Percentiles rank a stretch among this genome's conserved stretches.
phyloP scores from a whole-genome alignment of 2,329 filamentous ascomycete genomes.

The Aspergillus persii region DNA sequence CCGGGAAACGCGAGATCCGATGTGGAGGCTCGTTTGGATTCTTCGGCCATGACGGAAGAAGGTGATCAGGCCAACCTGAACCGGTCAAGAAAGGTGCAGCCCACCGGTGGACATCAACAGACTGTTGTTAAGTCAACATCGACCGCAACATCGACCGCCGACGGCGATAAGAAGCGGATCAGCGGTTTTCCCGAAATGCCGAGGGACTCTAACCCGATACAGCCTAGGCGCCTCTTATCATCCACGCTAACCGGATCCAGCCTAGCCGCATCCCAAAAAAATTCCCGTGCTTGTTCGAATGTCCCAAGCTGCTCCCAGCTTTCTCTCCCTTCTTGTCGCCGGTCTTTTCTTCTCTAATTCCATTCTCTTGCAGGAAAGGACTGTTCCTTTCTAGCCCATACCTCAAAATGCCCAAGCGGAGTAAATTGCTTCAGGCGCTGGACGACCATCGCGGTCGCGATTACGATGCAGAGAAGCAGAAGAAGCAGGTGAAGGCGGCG shows the following conservation, averaged over 20 bases:
- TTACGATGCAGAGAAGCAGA: conserved; percentile 74
- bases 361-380: background rate
- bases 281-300: conserved; percentile 26
- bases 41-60: conserved; percentile 23
- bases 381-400: conserved; percentile 4
- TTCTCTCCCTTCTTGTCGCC: conserved; percentile 5
- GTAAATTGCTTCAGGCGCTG: conserved; percentile 58
- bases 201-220: background rate
- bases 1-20: conserved; percentile 15
- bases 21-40: conserved; percentile 15
- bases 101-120: too few species aligned
- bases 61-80: background rate
- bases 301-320: conserved; percentile 6
- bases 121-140: background rate
- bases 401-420: conserved; percentile 50
- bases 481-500: conserved; percentile 58
- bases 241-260: conserved; percentile 12
- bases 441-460: conserved; percentile 62
- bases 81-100: too few species aligned
- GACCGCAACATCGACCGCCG: background rate
- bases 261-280: conserved; percentile 32
- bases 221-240: conserved; percentile 20
- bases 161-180: conserved; percentile 19
- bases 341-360: background rate
- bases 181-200: conserved; percentile 18